These are phyloP conservation scores for Pholiota molesta DNA, from an alignment of 768 basidiomycete species.

Conservation along the genomic window DNA sequence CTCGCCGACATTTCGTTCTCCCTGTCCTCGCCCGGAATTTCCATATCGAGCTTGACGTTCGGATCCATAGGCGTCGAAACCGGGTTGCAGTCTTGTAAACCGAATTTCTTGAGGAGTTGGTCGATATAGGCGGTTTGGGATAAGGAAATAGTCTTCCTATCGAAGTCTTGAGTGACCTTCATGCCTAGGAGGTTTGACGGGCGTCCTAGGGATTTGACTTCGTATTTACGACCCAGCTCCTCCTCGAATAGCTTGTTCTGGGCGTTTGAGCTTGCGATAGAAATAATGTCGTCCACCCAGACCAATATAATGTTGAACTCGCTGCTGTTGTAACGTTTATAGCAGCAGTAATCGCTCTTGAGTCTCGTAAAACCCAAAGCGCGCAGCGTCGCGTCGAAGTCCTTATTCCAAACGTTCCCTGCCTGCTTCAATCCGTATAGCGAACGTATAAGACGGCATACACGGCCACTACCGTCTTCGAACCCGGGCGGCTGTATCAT, in stretches of 20 bases:
- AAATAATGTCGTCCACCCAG: slow-evolving; percentile 38
- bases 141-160: slow-evolving; percentile 25
- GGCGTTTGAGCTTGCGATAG: slow-evolving; percentile 21
- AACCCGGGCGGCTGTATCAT: slow-evolving; percentile 41
- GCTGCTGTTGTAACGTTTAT: slow-evolving; percentile 15
- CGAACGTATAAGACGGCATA: slow-evolving; percentile 26
- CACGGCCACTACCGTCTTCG: slow-evolving; percentile 24
- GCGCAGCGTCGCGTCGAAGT: slow-evolving; percentile 19
- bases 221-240: slow-evolving; percentile 27
- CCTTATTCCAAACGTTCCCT: slow-evolving; percentile 29
- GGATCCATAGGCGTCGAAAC: slow-evolving; percentile 27
- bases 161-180: slow-evolving; percentile 20
- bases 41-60: slow-evolving; percentile 22
- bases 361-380: slow-evolving; percentile 23
- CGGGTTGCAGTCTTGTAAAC: slow-evolving; percentile 25
- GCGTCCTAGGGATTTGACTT: slow-evolving; percentile 33
- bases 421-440: slow-evolving; percentile 44
- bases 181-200: slow-evolving; percentile 35
- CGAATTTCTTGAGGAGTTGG: slow-evolving; percentile 26
- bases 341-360: slow-evolving; percentile 24
- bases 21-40: slow-evolving; percentile 3
- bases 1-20: slow-evolving; percentile 21
- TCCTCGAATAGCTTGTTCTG: slow-evolving; percentile 20
- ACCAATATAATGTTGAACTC: slow-evolving; percentile 22
- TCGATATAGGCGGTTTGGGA: slow-evolving; percentile 33